Conservation (phyloP, 2,329 filamentous ascomycete genomes). For the Aspergillus piperis region DNA sequence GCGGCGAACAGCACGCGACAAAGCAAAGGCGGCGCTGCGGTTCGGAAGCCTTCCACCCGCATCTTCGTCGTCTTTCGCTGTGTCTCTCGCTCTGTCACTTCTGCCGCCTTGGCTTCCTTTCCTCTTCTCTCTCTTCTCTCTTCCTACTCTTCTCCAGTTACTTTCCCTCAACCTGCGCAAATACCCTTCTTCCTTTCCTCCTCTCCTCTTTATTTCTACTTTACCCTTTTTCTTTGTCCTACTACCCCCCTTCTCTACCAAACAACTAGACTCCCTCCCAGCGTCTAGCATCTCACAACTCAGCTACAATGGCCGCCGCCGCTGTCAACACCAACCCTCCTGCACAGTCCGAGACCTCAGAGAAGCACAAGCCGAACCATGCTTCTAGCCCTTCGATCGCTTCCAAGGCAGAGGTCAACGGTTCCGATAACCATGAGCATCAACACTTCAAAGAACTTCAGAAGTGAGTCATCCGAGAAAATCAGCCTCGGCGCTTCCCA, state of each 20-base stretch:
- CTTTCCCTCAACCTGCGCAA: slow-evolving; percentile 3
- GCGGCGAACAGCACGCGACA: slow-evolving; percentile 24
- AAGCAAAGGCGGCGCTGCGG: slow-evolving; percentile 21
- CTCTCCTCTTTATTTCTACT: slow-evolving; percentile 2
- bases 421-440: slow-evolving; percentile 68
- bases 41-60: slow-evolving; percentile 38
- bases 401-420: slow-evolving; percentile 49
- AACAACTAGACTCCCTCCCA: neutral
- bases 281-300: neutral
- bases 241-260: neutral
- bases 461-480: slow-evolving; percentile 64
- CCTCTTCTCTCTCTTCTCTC: slow-evolving; percentile 14
- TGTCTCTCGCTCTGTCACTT: slow-evolving; percentile 13
- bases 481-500: neutral
- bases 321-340: slow-evolving; percentile 64
- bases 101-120: slow-evolving; percentile 17
- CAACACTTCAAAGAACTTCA: slow-evolving; percentile 84
- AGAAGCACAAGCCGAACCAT: slow-evolving; percentile 67
- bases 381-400: slow-evolving; percentile 44
- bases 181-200: neutral
- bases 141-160: slow-evolving; percentile 10
- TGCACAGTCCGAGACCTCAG: slow-evolving; percentile 62
- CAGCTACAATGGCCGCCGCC: slow-evolving; percentile 61
- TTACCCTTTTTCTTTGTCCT: slow-evolving; percentile 11
- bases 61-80: slow-evolving; percentile 23